phyloP scores from a whole-genome alignment of 441 rosid species.

The Populus hybrid region DNA sequence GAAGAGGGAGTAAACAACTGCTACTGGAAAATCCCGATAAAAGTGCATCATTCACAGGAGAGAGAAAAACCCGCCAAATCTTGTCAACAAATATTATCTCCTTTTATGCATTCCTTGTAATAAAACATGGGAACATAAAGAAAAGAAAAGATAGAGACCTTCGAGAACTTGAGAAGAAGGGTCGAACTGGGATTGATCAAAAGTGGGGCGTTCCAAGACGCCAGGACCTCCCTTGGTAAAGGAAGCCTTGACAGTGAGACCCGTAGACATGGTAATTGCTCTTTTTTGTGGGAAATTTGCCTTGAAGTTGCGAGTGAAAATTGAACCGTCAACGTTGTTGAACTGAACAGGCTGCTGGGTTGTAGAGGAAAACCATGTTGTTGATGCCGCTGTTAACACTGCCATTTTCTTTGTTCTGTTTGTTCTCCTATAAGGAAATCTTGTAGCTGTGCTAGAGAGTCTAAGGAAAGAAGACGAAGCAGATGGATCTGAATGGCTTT shows the following conservation, averaged over 20 bases:
- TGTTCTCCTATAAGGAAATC: neutral
- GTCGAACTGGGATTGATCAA: slow-evolving; percentile 29
- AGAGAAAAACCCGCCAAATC: neutral
- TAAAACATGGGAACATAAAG: neutral
- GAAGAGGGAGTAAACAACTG: neutral
- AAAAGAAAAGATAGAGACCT: slow-evolving; percentile 10
- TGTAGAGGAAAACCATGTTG: neutral
- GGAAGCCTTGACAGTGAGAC: neutral
- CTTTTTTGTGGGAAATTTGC: neutral
- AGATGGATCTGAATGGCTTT: neutral
- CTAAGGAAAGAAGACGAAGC: neutral
- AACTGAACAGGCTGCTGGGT: neutral
- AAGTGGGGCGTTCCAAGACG: slow-evolving; percentile 25
- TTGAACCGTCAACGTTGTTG: neutral
- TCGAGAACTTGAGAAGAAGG: slow-evolving; percentile 24
- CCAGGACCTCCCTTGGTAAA: slow-evolving; percentile 22
- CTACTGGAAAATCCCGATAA: neutral
- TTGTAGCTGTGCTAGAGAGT: neutral
- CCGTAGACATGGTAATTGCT: neutral
- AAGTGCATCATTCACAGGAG: neutral
- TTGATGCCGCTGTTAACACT: neutral
- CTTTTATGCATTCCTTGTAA: neutral
- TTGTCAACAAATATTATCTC: neutral
- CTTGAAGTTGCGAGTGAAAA: neutral
- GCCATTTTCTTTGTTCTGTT: neutral